A percentile compares a stretch with the other conserved stretches of the same genome.
Evolutionary conservation across 352 stramenopile species (phyloP).

Genomic region (Phytophthora gonapodyides): DNA sequence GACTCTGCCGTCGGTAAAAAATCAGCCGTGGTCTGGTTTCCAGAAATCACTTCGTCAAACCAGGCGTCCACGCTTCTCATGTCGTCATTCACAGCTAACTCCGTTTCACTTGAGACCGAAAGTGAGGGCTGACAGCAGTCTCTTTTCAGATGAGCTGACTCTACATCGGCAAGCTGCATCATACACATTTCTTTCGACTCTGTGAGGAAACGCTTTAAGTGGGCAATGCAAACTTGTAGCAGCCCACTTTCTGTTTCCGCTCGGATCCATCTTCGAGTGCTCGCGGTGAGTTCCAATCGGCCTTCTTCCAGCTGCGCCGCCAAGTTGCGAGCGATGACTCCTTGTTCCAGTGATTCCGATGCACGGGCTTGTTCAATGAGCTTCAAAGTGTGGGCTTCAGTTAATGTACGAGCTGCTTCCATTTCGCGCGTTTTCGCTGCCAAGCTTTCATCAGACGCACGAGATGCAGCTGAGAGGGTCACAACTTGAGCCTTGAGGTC

Average conservation of each 20-base stretch:
- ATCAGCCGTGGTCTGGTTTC: constrained; percentile 1
- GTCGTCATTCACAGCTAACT: constrained; percentile 42
- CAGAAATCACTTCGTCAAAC: constrained; percentile 53
- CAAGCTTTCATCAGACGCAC: constrained; percentile 3
- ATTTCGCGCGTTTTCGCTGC: constrained; percentile 2
- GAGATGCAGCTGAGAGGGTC: constrained; percentile 1
- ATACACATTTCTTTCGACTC: constrained; percentile 14
- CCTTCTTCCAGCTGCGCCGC: constrained; percentile 19
- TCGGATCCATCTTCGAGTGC: constrained; percentile 13
- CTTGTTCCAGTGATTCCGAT: constrained; percentile 3
- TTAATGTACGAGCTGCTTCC: background rate
- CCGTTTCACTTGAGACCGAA: background rate
- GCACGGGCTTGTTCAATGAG: constrained; percentile 3
- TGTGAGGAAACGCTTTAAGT: constrained; percentile 1
- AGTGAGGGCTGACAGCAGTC: background rate
- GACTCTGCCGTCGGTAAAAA: background rate
- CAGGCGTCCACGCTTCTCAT: constrained; percentile 55
- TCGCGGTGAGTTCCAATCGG: constrained; percentile 17
- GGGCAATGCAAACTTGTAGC: constrained; percentile 11
- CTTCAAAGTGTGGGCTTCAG: constrained; percentile 1
- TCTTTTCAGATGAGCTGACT: constrained; percentile 13
- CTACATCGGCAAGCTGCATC: constrained; percentile 31
- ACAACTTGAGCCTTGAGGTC: constrained; percentile 19
- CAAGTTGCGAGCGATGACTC: background rate
- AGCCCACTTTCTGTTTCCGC: constrained; percentile 21